A percentile compares a stretch with the other conserved stretches of the same genome.
phyloP scores from a whole-genome alignment of 73 alveolate genomes.

The Breviolum minutum region DNA sequence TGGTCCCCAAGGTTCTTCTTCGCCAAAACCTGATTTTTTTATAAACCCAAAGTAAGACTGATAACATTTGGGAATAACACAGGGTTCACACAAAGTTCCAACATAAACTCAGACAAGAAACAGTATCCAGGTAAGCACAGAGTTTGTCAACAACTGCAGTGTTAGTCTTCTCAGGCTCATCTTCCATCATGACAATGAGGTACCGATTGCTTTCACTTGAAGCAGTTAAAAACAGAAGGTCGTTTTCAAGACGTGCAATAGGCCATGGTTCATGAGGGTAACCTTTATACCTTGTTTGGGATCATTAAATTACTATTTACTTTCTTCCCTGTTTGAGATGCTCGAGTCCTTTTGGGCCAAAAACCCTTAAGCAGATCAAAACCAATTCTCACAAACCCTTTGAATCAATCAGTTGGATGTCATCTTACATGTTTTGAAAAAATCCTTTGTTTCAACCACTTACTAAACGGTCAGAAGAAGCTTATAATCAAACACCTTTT shows the following conservation, averaged over 20 bases:
- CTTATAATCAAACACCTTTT: no score
- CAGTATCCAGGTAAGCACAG: conserved; percentile 29
- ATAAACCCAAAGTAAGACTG: no score
- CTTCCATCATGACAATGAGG: background rate
- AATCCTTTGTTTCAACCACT: background rate
- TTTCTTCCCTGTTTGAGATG: background rate
- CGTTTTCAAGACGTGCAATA: no score
- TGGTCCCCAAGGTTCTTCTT: background rate
- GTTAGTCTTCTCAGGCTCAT: background rate
- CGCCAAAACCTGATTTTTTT: background rate
- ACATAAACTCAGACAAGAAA: background rate
- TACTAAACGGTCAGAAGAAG: no score
- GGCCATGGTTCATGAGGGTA: no score
- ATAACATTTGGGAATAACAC: no score
- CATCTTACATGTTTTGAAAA: background rate
- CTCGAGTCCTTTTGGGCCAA: background rate
- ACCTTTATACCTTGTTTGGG: no score
- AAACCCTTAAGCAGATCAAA: background rate
- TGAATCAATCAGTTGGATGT: background rate
- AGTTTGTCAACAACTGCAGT: background rate
- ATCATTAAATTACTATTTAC: no score
- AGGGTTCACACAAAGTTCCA: no score
- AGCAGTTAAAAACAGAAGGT: no score
- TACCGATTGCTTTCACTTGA: no score
- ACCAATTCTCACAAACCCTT: no score